Base-by-base conservation (phyloP, 1,139 yeast genomes). In the Candida pseudocylindracea region DNA sequence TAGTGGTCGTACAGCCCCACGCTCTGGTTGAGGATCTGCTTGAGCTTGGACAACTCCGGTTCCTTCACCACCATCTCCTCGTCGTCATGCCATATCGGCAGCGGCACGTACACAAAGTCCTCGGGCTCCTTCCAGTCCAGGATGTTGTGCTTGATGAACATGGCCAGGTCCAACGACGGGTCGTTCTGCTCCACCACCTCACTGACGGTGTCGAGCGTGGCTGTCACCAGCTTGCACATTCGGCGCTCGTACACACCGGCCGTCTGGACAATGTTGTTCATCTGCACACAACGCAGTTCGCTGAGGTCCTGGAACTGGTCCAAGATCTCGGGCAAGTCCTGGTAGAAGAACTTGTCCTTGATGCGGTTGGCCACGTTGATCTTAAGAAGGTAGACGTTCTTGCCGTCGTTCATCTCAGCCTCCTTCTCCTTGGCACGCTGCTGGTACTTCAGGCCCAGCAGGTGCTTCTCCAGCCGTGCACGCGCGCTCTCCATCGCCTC, bases 61-160 rank as follows among this genome's bases (percentile, higher is more conserved):
- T 67, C 72, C 12, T 65, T 63, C 2, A 68, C 63, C 11, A 72
- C 58, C 55, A 88, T 69, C 32, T 67, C 59, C 40, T 83, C 93
- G 50, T 88, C 95, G 45, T 88, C 98, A 51, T 85, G 96, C 98
- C 98, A 91, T 33, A 91, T 76, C 27, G 85, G 72, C 29, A 93
- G 73, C 1, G 96, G 95, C 41, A 80, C 67, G 45, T 75, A 91
- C 41, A 68, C 65, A 46, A 75, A 80, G 51, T 88, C 96, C 6
- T 57, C 57, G 0, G 96, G 98, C 44, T 83, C 96, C 32, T 60
- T 59, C 95, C 95, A 88, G 28, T 63, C 63, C 15, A 58, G 45
- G 20, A 56, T 37, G 46, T 91, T 91, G 52, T 91, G 99, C 46
- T 83, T 83, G 36, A 83, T 71, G 52, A 73, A 91, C 96, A 91